Conservation (phyloP, 2,329 filamentous ascomycete genomes). For the Stachybotrys chartarum region DNA sequence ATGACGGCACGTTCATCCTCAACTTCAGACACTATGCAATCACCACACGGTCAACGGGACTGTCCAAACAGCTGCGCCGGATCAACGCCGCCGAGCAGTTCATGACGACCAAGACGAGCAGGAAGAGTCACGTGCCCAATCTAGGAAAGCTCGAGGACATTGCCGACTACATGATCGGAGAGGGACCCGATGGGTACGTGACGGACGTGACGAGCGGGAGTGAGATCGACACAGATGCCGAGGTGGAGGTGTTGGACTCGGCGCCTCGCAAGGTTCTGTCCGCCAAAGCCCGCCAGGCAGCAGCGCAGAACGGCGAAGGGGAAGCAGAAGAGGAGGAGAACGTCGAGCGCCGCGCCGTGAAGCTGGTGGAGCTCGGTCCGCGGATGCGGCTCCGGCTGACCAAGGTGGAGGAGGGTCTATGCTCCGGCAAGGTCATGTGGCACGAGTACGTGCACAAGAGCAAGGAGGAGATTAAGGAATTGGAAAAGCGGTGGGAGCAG, state of each 20-base stretch:
- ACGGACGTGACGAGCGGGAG: conserved; percentile 81
- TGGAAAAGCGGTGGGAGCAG: conserved; percentile 80
- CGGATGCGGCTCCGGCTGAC: conserved; percentile 82
- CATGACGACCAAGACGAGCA: conserved; percentile 49
- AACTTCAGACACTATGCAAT: conserved; percentile 94
- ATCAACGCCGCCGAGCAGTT: conserved; percentile 82
- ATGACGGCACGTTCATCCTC: conserved; percentile 68
- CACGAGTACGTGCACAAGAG: conserved; percentile 90
- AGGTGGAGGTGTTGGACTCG: conserved; percentile 75
- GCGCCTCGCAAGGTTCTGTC: conserved; percentile 55
- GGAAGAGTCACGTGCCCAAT: conserved; percentile 72
- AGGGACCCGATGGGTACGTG: conserved; percentile 70
- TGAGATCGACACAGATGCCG: conserved; percentile 88
- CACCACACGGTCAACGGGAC: conserved; percentile 75
- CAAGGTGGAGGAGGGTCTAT: conserved; percentile 94
- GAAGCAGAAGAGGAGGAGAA: conserved; percentile 42
- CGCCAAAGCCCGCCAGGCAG: conserved; percentile 39
- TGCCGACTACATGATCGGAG: conserved; percentile 88
- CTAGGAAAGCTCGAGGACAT: conserved; percentile 88
- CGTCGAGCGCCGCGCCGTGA: conserved; percentile 82
- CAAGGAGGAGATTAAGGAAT: conserved; percentile 64
- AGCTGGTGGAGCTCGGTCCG: conserved; percentile 85
- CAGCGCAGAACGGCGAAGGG: conserved; percentile 30
- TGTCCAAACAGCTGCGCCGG: conserved; percentile 76
- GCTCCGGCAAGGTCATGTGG: conserved; percentile 90